Base-by-base conservation (phyloP, 257 asterid genomes). In the Salvia miltiorrhiza region DNA sequence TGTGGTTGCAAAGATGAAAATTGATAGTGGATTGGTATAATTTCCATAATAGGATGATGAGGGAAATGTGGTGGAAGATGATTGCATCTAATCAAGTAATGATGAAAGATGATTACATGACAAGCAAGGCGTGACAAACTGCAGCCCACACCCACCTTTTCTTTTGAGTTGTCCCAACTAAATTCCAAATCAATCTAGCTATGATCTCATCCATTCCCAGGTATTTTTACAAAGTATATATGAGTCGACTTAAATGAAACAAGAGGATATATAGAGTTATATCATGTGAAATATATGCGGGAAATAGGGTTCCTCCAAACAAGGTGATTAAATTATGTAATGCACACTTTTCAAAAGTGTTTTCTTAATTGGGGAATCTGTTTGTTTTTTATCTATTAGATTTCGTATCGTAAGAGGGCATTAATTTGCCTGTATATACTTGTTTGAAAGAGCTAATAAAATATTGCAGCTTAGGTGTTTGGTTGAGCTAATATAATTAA, bases 51-150 rank as follows among this genome's bases (percentile, higher is more conserved):
- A 28, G 16, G 4, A 50, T 9, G 64, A 19, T 35, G 58, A 44
- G 13, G 30, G 66, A 30, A 20, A 21, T 39, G 52, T 21, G 67
- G 63, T 67, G 19, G 44, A 9, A 41, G 28, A 59, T 75, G 39
- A 61, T 52, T 53, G 52, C 53, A 32, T 69, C 9, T 21, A 39
- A 32, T 48, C 47, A 47, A 33, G 35, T 45, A 37, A 65, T 44
- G 21, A 11, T 71, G 77, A 65, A 71, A 10, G 17, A 37, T 65
- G 13, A 64, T 66, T 10, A 49, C 24, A 57, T 8, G 65, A 76
- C 69, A 70, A 76, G 48, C 66, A 53, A 62, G 30, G 73, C 69
- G 73, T 76, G 76, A 57, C 73, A 24, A 8, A 45, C 68, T 59
- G 63, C 65, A 13, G n/a, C 44, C 55, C 74, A 55, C 57, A 6